Conservation (phyloP, 1,284 basidiomycete species). For the Kwoniella shivajii region DNA sequence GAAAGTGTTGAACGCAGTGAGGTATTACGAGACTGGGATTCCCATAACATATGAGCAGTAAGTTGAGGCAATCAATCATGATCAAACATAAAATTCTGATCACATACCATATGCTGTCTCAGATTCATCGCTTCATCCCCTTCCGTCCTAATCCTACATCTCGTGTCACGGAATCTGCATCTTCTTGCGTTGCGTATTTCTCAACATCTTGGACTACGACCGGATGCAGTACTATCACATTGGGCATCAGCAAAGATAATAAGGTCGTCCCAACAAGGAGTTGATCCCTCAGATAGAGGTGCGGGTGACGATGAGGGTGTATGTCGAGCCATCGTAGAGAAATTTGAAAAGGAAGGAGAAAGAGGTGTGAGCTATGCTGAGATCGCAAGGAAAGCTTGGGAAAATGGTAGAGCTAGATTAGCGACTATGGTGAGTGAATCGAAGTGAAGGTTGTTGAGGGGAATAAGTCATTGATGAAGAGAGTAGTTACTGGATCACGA, state of each 20-base stretch:
- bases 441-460: neutral
- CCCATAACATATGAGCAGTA: constrained; percentile 90
- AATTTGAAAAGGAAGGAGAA: constrained; percentile 67
- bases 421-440: constrained; percentile 74
- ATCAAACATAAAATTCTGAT: neutral
- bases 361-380: constrained; percentile 83
- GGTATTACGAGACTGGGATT: constrained; percentile 88
- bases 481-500: constrained; percentile 96
- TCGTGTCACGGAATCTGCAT: constrained; percentile 86
- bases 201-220: constrained; percentile 75
- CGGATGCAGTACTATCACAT: constrained; percentile 86
- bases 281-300: constrained; percentile 58
- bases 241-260: constrained; percentile 94
- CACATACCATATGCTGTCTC: neutral
- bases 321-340: constrained; percentile 79
- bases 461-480: neutral
- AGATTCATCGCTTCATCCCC: constrained; percentile 79
- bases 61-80: constrained; percentile 21
- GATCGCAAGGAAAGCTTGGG: constrained; percentile 92
- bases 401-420: constrained; percentile 77
- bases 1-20: constrained; percentile 92
- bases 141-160: constrained; percentile 73
- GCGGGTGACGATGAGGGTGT: constrained; percentile 71
- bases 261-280: constrained; percentile 62
- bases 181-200: constrained; percentile 91